Base-by-base conservation (phyloP, 495 filamentous ascomycete species). In the Daldinia concentrica region DNA sequence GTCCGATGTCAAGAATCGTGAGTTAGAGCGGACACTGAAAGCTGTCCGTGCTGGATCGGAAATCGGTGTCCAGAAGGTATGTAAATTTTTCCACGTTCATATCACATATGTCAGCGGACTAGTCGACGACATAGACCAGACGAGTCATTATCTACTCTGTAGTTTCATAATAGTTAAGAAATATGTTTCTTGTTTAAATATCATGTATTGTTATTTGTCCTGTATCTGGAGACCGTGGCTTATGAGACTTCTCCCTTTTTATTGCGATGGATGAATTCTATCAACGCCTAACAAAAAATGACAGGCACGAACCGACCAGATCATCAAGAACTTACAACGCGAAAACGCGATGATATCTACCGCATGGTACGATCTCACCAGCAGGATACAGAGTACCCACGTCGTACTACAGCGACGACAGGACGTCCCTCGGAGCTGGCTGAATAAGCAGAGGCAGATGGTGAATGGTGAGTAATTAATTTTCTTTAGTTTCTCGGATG, bases 301-400 rank as follows among this genome's bases (percentile, higher is more conserved):
- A 66, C 68, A 87, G 80, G 85, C 88, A 74, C 81, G 86, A 73
- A 83, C 86, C 72, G 87, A 91, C 43, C 82, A 90, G 64, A 81
- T 83, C 62, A 89, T 88, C 67, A 90, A 90, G 72, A 91, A 90
- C 63, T 84, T 93, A 50, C 87, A 92, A 76, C 89, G 91, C 64
- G 95, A 99, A 80, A 92, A 94, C 69, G 84, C 83, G 58, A 88
- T 98, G 79, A 93, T 99, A 66, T 84, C 90, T 32, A 94, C 90
- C 3, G 94, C 95, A 11, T 99, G 93, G 92, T 97, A 97, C 79
- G 93, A 97, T 72, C 86, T 98, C 43, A 87, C 93, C 14, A 89
- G 86, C 74, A 86, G 95, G 41, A 78, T 97, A 68, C 94, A 98
- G 81, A 94, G 91, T 80, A 97, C 94, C 79, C 93, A 91, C 71